Evolutionary conservation across 2,329 filamentous ascomycete species (phyloP).

Genomic region (Xylaria sp.): DNA sequence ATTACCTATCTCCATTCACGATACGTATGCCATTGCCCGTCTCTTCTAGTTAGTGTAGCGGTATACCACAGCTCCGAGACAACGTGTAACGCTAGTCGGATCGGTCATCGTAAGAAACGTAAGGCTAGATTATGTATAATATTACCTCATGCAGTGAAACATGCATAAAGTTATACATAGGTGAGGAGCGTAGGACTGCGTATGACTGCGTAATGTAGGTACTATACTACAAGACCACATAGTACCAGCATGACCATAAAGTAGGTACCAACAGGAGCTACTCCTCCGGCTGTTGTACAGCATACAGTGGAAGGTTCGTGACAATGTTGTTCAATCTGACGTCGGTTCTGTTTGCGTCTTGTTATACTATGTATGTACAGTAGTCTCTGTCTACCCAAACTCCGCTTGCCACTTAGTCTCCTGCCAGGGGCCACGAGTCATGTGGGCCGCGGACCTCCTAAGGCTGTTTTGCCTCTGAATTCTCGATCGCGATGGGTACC

Average conservation of each 20-base stretch:
- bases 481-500: slow-evolving; percentile 24
- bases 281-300: slow-evolving; percentile 6
- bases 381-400: not conserved
- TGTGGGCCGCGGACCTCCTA: slow-evolving; percentile 22
- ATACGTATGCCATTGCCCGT: not conserved
- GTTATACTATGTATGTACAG: not conserved
- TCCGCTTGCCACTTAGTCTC: slow-evolving; percentile 18
- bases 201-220: too few relatives aligned
- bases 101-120: not conserved
- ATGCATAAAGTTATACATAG: not conserved
- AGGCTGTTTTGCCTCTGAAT: not conserved
- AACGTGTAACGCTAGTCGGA: not conserved
- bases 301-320: not conserved
- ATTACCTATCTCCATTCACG: not conserved
- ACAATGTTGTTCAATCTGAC: slow-evolving; percentile 1
- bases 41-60: not conserved
- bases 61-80: not conserved
- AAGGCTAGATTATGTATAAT: not conserved
- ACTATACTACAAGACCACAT: too few relatives aligned
- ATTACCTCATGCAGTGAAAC: not conserved
- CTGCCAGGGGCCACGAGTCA: slow-evolving; percentile 12
- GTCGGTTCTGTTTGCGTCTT: slow-evolving; percentile 3
- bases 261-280: not conserved
- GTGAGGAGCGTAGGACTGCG: not conserved
- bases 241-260: not conserved